Evolutionary conservation across 345 rosid genomes (phyloP), one percentile per base, ranked within the genome.

Genomic region (Excoecaria cochinchinensis): DNA sequence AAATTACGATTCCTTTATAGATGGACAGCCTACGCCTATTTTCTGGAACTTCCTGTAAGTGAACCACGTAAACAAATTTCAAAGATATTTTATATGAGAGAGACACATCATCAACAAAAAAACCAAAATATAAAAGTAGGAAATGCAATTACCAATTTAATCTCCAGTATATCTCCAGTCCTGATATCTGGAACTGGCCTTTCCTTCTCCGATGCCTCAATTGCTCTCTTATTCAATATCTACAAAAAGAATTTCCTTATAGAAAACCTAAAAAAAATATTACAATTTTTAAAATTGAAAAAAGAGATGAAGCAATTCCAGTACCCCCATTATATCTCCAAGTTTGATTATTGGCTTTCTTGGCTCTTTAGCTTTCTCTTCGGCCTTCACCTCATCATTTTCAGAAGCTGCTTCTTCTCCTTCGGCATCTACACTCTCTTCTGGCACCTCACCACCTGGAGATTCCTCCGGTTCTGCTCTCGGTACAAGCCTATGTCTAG

Each of bases 1-100:
- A 88, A 25, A 92, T 95, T 39, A 92, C 90, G 40, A 95, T 92
- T 25, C 99, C 97, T 84, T 88, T 92, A 88, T 91, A 95, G 62
- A 85, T 79, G 3, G 99, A 86, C 67, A 89, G 71, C 85, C 94
- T 90, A 42, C 95, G 91, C 84, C 85, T 89, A 51, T 85, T 91
- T 84, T 85, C 87, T 56, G 97, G 95, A 66, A 89, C 94, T 85
- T 90, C 92, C 95, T 95, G 86, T 50, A 81, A 79, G 39, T 63
- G 62, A 76, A 77, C 44, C 77, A 56, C 71, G 74, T 17, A 22
- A 73, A 81, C 57, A 67, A 66, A 4, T 73, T 63, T 80, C 15
- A 60, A n/a, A 38, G 72, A 1, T 4, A 51, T 8, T 21, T 38
- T 48, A 10, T 10, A 67, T 38, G 16, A 60, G 38, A 42, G 47